Conservation (phyloP, 169 alveolate genomes). For the Plasmodium malariae region DNA sequence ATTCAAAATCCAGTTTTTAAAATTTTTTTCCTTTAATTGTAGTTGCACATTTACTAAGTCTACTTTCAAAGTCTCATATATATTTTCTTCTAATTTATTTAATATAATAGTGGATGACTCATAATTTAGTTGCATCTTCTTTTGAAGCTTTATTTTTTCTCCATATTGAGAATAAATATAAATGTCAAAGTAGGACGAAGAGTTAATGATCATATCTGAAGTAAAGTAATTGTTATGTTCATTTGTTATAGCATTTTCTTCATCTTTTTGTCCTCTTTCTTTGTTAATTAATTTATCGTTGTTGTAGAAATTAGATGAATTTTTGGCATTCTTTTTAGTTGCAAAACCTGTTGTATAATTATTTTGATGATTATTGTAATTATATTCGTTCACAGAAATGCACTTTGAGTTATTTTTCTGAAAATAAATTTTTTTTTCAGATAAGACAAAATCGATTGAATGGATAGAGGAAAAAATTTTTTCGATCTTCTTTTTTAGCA, state of each 20-base stretch:
- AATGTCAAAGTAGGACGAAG: conserved; percentile 49
- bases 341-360: conserved; percentile 19
- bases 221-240: background rate
- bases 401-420: conserved; percentile 38
- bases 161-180: conserved; percentile 52
- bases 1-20: conserved; percentile 56
- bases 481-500: conserved; percentile 93
- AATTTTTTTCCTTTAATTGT: conserved; percentile 57
- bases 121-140: conserved; percentile 47
- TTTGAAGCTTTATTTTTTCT: conserved; percentile 49
- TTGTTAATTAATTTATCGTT: conserved; percentile 1
- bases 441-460: conserved; percentile 84
- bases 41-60: conserved; percentile 70
- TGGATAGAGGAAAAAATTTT: conserved; percentile 95
- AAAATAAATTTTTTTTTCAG: conserved; percentile 65
- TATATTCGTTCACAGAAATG: too few species aligned
- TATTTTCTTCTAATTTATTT: conserved; percentile 67
- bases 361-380: too few species aligned
- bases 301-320: background rate
- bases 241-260: background rate
- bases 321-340: conserved; percentile 1
- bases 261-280: background rate
- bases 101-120: conserved; percentile 59
- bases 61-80: conserved; percentile 54
- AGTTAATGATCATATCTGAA: background rate